Conservation (phyloP, 305 asterid genomes). For the Solanum chacoense region DNA sequence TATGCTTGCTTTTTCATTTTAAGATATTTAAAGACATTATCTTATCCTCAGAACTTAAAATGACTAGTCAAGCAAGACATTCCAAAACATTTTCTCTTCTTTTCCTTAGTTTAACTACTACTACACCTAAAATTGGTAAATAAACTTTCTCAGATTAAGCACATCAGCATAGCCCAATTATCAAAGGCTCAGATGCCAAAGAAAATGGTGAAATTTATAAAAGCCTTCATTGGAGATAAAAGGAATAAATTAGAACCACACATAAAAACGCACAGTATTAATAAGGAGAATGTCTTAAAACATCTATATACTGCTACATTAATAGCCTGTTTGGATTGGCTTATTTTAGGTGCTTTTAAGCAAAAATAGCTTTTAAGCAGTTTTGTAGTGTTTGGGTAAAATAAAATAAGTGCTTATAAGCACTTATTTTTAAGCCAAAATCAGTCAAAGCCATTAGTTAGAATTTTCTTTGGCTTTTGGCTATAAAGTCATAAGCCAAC, state of each 20-base stretch:
- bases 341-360: not conserved
- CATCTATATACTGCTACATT: not conserved
- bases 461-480: not conserved
- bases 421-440: not conserved
- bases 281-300: not conserved
- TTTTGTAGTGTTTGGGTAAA: not conserved
- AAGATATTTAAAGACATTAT: not conserved
- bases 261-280: not conserved
- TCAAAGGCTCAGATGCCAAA: not conserved
- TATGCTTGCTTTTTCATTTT: not conserved
- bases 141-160: not conserved
- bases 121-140: not conserved
- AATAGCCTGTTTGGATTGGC: not conserved
- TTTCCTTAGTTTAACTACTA: not conserved
- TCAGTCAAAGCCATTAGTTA: not conserved
- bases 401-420: not conserved
- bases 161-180: not conserved
- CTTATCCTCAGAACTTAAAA: not conserved
- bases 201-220: not conserved
- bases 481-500: not conserved
- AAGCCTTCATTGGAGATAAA: not conserved
- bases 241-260: not conserved
- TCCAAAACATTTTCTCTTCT: not conserved
- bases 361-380: not conserved
- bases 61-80: not conserved